Evolutionary conservation across 1,284 basidiomycete species (phyloP).

Genomic region (Microbotryum silenes-acaulis): DNA sequence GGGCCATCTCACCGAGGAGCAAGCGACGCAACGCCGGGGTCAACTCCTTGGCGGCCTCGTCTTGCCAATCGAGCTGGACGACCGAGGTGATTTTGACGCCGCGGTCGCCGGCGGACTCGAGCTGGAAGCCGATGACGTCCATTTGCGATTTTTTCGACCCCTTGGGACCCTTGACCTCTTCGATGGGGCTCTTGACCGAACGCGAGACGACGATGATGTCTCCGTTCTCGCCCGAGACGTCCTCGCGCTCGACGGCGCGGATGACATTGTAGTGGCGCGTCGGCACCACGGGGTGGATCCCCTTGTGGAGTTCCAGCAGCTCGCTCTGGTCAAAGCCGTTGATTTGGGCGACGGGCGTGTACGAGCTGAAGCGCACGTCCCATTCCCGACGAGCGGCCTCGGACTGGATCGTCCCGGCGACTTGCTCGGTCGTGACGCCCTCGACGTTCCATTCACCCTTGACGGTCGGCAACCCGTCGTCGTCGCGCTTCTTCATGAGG

Average conservation of each 20-base stretch:
- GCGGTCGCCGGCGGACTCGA: conserved; percentile 6
- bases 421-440: conserved; percentile 34
- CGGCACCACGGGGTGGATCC: conserved; percentile 22
- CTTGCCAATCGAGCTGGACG: conserved; percentile 6
- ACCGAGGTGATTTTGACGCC: conserved; percentile 16
- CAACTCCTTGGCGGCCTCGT: conserved; percentile 3
- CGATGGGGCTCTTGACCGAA: conserved; percentile 11
- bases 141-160: conserved; percentile 5
- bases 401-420: conserved; percentile 29
- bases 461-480: conserved; percentile 18
- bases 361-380: conserved; percentile 19
- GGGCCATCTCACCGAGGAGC: conserved; percentile 18
- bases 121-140: conserved; percentile 22
- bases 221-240: conserved; percentile 16
- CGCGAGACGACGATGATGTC: conserved; percentile 21
- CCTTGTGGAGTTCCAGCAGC: conserved; percentile 25
- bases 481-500: conserved; percentile 14
- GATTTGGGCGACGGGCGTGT: conserved; percentile 10
- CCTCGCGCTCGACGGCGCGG: conserved; percentile 21
- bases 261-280: conserved; percentile 17
- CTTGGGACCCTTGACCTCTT: conserved; percentile 11
- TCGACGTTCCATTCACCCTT: conserved; percentile 25
- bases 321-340: conserved; percentile 28
- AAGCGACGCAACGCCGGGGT: conserved; percentile 20
- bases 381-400: conserved; percentile 20